A percentile compares a stretch with the other conserved stretches of the same genome.
Conservation (phyloP, 495 filamentous ascomycete species). For the Neurospora sp. region DNA sequence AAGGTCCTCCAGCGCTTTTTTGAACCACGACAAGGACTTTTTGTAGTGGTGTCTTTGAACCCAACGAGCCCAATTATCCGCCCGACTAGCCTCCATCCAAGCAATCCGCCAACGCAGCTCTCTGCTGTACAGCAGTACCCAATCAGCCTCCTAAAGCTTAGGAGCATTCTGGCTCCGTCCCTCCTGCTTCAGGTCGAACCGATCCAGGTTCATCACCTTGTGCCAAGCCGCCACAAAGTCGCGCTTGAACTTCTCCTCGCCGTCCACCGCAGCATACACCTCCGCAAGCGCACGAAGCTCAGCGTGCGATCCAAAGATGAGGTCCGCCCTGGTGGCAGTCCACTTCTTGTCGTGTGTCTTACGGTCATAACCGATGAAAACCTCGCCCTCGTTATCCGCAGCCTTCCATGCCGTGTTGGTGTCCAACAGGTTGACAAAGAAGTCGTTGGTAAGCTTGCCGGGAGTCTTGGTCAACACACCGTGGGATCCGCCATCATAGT, state of each 20-base stretch:
- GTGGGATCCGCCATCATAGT: conserved; percentile 51
- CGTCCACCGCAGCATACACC: conserved; percentile 48
- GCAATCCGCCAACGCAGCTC: neutral
- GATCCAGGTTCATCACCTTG: conserved; percentile 63
- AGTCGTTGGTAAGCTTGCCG: conserved; percentile 62
- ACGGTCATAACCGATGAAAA: conserved; percentile 54
- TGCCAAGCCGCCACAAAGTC: conserved; percentile 62
- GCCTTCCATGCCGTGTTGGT: conserved; percentile 53
- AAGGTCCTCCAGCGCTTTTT: neutral
- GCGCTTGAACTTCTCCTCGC: conserved; percentile 50
- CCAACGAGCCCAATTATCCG: neutral
- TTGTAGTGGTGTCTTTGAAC: neutral
- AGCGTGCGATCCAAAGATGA: conserved; percentile 60
- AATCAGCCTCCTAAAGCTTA: neutral
- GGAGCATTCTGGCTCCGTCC: neutral
- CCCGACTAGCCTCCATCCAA: neutral
- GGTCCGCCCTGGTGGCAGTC: conserved; percentile 56
- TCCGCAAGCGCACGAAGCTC: conserved; percentile 61
- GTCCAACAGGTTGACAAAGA: conserved; percentile 66
- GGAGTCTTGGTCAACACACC: conserved; percentile 55
- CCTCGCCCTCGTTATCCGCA: conserved; percentile 32
- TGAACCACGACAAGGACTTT: neutral
- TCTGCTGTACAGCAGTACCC: neutral
- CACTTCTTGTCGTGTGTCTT: conserved; percentile 59
- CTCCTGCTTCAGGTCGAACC: conserved; percentile 42